phyloP scores from a whole-genome alignment of 1,139 yeast species.

The Blastobotrys arbuscula region DNA sequence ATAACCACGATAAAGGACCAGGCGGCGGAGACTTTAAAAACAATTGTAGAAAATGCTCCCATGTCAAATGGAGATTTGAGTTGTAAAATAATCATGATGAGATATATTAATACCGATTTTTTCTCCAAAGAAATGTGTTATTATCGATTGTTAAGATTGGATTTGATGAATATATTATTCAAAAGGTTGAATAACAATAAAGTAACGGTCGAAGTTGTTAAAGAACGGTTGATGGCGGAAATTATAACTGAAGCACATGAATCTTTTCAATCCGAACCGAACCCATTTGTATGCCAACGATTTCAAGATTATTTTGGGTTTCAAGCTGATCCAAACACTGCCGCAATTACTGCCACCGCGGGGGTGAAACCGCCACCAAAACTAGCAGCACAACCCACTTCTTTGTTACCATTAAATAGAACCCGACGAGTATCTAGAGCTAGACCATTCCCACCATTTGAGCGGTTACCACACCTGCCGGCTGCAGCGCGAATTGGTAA shows the following conservation, averaged over 20 bases:
- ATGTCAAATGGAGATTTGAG: slow-evolving; percentile 1
- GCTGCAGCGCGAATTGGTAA: slow-evolving; percentile 2
- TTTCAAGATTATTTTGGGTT: neutral
- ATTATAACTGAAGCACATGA: slow-evolving; percentile 3
- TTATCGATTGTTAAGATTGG: slow-evolving; percentile 7
- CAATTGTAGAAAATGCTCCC: slow-evolving; percentile 4
- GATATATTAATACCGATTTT: slow-evolving; percentile 8
- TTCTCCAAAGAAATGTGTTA: slow-evolving; percentile 5
- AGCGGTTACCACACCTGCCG: neutral
- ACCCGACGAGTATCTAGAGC: neutral
- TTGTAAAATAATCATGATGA: slow-evolving; percentile 8
- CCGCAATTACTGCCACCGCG: neutral
- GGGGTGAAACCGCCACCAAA: neutral
- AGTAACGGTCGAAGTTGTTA: neutral
- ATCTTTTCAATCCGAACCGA: slow-evolving; percentile 1
- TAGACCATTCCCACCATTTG: slow-evolving; percentile 3
- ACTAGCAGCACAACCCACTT: neutral
- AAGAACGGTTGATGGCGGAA: neutral
- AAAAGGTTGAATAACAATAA: slow-evolving; percentile 1
- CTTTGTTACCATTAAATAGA: neutral
- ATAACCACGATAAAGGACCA: neutral
- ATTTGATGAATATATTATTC: neutral
- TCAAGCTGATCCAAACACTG: neutral
- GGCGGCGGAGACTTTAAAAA: neutral
- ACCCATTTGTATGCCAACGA: neutral